A percentile compares a stretch with the other conserved stretches of the same genome.
phyloP scores from a whole-genome alignment of 257 asterid species.

The Striga asiatica region DNA sequence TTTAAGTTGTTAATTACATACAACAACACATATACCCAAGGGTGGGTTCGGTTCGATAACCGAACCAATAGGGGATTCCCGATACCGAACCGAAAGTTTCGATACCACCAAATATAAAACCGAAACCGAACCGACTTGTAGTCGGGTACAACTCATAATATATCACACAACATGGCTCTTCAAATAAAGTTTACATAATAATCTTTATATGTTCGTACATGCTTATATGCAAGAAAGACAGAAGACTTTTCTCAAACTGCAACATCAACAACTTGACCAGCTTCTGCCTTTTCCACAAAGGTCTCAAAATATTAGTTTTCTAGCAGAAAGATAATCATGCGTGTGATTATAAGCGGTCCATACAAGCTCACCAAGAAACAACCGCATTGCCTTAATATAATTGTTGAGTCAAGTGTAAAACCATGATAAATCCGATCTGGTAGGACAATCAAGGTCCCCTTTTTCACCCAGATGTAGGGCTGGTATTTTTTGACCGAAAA shows the following conservation, averaged over 20 bases:
- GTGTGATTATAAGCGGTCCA: constrained; percentile 94
- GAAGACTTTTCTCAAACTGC: neutral
- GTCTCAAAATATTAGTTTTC: constrained; percentile 12
- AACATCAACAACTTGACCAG: neutral
- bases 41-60: too few relatives aligned
- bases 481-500: too few relatives aligned
- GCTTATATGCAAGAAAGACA: neutral
- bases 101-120: too few relatives aligned
- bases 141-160: too few relatives aligned
- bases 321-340: constrained; percentile 79
- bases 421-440: constrained; percentile 97
- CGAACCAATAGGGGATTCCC: too few relatives aligned
- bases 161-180: neutral
- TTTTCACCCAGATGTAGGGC: constrained; percentile 79
- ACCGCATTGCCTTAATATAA: constrained; percentile 85
- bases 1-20: too few relatives aligned
- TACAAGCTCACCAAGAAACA: constrained; percentile 87
- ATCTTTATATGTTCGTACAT: too few relatives aligned
- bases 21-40: too few relatives aligned
- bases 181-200: neutral
- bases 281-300: neutral
- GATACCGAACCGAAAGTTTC: too few relatives aligned
- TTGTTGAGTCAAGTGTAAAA: constrained; percentile 70
- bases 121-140: too few relatives aligned
- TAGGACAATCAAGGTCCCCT: constrained; percentile 78